These are phyloP conservation scores for Avena atlantica DNA, from an alignment of 176 grass and related monocot genomes.

Conservation along the genomic window DNA sequence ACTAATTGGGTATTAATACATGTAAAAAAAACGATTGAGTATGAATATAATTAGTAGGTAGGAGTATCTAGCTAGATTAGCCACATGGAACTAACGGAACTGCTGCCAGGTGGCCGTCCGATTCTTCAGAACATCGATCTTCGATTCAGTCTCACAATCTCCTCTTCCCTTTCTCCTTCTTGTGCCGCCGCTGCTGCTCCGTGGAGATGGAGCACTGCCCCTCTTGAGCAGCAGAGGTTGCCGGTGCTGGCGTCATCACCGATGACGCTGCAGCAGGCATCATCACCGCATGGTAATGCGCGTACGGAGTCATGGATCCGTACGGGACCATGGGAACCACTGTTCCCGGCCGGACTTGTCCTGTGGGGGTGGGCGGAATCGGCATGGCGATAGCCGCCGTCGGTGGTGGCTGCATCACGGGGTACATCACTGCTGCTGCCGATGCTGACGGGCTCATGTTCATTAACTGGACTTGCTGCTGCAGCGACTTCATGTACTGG, in stretches of 20 bases:
- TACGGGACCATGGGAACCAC: not conserved
- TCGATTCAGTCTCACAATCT: not conserved
- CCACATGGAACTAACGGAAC: not conserved
- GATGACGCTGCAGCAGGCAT: not conserved
- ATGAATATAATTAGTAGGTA: not conserved
- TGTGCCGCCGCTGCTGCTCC: not conserved
- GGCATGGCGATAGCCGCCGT: not conserved
- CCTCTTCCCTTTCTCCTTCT: not conserved
- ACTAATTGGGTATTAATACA: too few species aligned
- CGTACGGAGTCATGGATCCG: not conserved
- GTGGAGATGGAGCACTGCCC: not conserved
- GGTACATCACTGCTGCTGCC: not conserved
- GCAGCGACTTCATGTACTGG: conserved; percentile 17
- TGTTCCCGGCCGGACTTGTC: not conserved
- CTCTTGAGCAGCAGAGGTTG: not conserved
- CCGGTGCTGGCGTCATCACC: not conserved
- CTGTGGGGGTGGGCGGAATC: not conserved
- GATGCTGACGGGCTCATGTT: not conserved
- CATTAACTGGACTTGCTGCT: conserved; percentile 7
- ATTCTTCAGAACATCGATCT: not conserved
- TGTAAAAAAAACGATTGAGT: too few species aligned
- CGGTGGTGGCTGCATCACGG: not conserved
- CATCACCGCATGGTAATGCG: not conserved
- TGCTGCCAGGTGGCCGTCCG: not conserved
- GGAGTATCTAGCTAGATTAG: not conserved